These are phyloP conservation scores for Curvularia sp. DNA, from an alignment of 2,329 filamentous ascomycete genomes.

Conservation along the genomic window DNA sequence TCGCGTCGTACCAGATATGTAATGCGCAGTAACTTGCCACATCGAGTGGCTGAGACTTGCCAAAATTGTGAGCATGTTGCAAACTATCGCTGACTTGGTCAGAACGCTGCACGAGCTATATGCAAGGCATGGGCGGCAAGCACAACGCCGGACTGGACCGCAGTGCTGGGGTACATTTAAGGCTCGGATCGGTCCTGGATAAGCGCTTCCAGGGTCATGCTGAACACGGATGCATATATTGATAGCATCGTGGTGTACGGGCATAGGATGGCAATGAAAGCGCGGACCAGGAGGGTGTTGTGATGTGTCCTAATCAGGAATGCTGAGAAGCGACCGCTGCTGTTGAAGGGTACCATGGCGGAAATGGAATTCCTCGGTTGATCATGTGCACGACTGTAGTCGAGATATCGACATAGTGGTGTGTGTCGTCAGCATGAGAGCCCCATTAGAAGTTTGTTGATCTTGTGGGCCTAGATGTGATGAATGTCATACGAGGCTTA, in stretches of 20 bases:
- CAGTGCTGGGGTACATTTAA: neutral
- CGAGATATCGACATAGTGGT: neutral
- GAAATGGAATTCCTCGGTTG: neutral
- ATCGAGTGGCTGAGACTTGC: neutral
- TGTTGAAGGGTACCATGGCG: neutral
- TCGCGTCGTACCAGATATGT: neutral
- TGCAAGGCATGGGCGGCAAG: slow-evolving; percentile 6
- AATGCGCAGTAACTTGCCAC: neutral
- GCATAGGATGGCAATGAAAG: neutral
- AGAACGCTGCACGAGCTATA: neutral
- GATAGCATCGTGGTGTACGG: neutral
- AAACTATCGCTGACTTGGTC: neutral
- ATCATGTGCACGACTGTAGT: neutral
- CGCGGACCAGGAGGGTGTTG: neutral
- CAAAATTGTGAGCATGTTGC: neutral
- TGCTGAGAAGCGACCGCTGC: neutral
- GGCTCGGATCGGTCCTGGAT: neutral
- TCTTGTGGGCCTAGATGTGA: neutral
- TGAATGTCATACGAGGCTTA: no score
- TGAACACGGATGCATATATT: neutral
- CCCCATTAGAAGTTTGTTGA: no score
- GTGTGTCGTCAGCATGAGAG: neutral
- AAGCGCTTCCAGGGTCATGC: neutral
- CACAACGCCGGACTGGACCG: slow-evolving; percentile 4
- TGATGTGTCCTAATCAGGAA: neutral